Conservation (phyloP, 768 basidiomycete species). For the Lyophyllum atratum region DNA sequence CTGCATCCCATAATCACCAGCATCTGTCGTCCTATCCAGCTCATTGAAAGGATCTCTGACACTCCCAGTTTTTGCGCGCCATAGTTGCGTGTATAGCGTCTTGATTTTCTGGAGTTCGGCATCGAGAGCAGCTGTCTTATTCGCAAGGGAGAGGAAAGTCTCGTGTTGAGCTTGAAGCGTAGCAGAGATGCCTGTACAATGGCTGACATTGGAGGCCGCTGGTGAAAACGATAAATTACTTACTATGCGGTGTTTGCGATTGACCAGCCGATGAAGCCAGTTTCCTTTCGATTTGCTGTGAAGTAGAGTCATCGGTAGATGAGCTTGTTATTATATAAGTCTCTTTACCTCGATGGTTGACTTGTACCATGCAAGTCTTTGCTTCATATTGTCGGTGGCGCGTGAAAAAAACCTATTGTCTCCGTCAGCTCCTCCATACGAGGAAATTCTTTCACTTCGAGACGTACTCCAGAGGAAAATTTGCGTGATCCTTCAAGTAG, state of each 20-base stretch:
- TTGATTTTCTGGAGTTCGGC: constrained; percentile 79
- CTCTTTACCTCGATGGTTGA: constrained; percentile 70
- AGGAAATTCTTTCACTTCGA: not conserved
- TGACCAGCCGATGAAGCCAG: constrained; percentile 66
- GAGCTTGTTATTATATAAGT: not conserved
- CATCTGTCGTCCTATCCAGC: constrained; percentile 32
- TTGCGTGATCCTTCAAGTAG: constrained; percentile 75
- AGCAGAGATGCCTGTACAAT: constrained; percentile 55
- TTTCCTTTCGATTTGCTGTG: constrained; percentile 82
- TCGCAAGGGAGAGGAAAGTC: constrained; percentile 75
- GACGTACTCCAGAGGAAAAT: constrained; percentile 79
- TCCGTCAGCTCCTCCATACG: constrained; percentile 5
- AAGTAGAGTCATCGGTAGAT: not conserved
- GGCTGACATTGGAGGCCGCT: constrained; percentile 3
- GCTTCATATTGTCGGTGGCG: constrained; percentile 70
- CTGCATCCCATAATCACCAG: constrained; percentile 42
- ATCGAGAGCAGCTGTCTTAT: constrained; percentile 73
- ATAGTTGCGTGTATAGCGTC: constrained; percentile 71
- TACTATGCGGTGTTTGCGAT: constrained; percentile 79
- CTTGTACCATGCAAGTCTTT: constrained; percentile 77
- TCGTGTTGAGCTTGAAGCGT: constrained; percentile 81
- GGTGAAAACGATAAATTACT: constrained; percentile 9
- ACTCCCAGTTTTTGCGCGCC: constrained; percentile 80
- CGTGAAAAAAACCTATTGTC: constrained; percentile 66
- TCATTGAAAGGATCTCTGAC: constrained; percentile 80